phyloP scores from a whole-genome alignment of 179 eudicot genomes.

The Camellia oleifera region DNA sequence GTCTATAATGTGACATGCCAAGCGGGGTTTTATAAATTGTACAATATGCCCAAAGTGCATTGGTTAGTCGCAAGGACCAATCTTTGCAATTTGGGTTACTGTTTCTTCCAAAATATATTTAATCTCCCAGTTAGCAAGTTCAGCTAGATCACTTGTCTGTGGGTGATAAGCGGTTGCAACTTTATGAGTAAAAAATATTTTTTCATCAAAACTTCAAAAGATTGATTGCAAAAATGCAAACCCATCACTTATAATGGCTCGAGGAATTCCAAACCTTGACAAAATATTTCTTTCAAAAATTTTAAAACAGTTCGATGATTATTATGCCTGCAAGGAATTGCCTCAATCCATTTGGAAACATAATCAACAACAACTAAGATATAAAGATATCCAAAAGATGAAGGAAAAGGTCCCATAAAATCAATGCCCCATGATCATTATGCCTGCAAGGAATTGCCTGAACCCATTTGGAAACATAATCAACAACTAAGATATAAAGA shows the following conservation, averaged over 20 bases:
- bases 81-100: neutral
- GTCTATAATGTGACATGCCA: neutral
- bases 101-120: neutral
- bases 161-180: neutral
- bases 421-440: no score
- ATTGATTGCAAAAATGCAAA: neutral
- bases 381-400: no score
- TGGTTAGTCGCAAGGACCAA: neutral
- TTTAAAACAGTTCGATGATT: neutral
- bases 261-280: neutral
- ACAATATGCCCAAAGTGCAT: neutral
- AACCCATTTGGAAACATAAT: no score
- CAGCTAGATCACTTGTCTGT: no score
- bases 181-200: neutral
- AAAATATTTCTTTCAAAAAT: neutral
- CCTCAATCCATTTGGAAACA: no score
- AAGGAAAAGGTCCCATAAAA: no score
- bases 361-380: no score
- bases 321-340: neutral
- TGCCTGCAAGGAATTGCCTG: no score
- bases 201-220: neutral
- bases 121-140: neutral
- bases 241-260: neutral
- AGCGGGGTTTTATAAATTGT: neutral
- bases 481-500: no score